These are phyloP conservation scores for Podaxis mareebaensis DNA, from an alignment of 768 basidiomycete species.

Conservation along the genomic window DNA sequence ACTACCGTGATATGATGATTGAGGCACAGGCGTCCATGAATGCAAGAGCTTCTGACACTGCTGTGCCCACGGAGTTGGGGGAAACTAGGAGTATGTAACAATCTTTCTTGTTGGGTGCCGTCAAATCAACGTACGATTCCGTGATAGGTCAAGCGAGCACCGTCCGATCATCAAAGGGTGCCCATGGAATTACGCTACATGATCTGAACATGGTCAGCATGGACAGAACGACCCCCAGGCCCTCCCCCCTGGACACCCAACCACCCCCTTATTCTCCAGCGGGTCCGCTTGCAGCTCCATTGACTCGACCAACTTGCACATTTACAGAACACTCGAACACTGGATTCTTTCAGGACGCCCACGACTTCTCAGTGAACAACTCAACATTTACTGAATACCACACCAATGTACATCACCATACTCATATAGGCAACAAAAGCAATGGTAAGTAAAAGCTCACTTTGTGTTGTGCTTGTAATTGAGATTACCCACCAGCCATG, in stretches of 20 bases:
- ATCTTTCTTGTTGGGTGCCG: too few species aligned
- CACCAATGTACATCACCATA: background rate
- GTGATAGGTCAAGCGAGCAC: too few species aligned
- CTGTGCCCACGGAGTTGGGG: too few species aligned
- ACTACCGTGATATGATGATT: too few species aligned
- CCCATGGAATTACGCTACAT: too few species aligned
- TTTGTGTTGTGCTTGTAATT: background rate
- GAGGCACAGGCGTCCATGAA: too few species aligned
- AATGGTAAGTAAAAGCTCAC: background rate
- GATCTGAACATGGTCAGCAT: background rate
- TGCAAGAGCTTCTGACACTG: too few species aligned
- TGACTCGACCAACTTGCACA: background rate
- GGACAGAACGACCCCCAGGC: background rate
- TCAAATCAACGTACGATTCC: too few species aligned
- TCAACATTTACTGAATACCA: background rate
- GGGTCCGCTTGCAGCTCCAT: background rate
- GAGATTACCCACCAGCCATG: background rate
- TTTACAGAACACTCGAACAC: background rate
- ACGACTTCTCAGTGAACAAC: background rate
- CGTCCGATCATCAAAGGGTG: too few species aligned
- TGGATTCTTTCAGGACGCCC: background rate
- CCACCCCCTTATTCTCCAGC: background rate
- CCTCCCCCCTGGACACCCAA: background rate
- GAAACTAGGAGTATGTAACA: too few species aligned
- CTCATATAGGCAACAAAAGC: background rate